Base-by-base conservation (phyloP, 176 grass and related monocot species). In the Oryza longistaminata region DNA sequence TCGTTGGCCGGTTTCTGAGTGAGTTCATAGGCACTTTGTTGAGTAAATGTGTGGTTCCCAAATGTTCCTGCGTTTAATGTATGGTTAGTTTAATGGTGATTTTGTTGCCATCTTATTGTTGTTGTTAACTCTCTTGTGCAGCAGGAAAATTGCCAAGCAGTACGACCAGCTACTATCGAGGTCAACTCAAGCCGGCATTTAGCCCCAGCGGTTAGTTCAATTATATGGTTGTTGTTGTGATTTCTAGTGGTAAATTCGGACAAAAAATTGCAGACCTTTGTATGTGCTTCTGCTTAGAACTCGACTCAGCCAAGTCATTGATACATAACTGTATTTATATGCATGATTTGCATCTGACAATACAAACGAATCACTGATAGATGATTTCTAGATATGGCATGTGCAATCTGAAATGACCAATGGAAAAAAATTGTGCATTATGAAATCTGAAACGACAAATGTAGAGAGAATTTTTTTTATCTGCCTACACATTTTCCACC, bases 61-160 rank as follows among this genome's bases (percentile, higher is more conserved):
- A 31, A 86, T 48, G 22, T 7, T 68, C 8, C n/a, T 49, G 12
- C 2, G 4, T 61, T 70, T 70, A 16, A n/a, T 70, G 8, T 7
- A 22, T 75, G 12, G 13, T 11, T 66, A 66, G 14, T 53, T 62
- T 70, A 52, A 8, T 48, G 14, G 16, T 24, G 34, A 44, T 16
- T 16, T 76, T 26, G 1, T 44, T 64, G 61, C 19, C 7, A 71
- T 29, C 24, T 43, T 12, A 39, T 55, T 67, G 2, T 84, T 1
- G 25, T 81, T 65, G 11, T 8, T 68, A 6, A 37, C 35, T 37
- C 35, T 34, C 81, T 31, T 73, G 2, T 84, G 44, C 65, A 69
- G 73, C 82, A 86, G 74, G 68, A 52, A 87, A 76, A 11, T 79
- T 81, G 10, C 6, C 34, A 16, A 64, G 13, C 75, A 79, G 79